phyloP scores from a whole-genome alignment of 2,329 filamentous ascomycete genomes.

The Hypoxylon sp. region DNA sequence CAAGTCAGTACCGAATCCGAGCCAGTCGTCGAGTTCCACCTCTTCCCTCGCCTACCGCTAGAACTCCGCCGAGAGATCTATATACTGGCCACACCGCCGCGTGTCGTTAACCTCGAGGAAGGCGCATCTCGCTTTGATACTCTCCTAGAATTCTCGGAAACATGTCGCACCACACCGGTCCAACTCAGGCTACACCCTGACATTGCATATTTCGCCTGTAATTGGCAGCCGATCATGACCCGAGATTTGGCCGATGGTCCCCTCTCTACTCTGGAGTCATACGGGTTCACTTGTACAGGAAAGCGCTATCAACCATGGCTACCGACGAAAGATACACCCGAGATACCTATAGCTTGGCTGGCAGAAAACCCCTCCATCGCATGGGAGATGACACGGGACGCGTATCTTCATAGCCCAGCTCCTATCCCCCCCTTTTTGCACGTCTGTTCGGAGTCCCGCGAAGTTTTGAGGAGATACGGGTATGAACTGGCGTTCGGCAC shows the following conservation, averaged over 20 bases:
- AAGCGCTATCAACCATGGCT: slow-evolving; percentile 30
- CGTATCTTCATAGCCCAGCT: slow-evolving; percentile 34
- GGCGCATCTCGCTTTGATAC: too few relatives aligned
- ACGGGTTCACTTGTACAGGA: slow-evolving; percentile 23
- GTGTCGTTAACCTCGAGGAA: slow-evolving; percentile 38
- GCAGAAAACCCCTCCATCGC: slow-evolving; percentile 18
- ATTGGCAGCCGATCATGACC: slow-evolving; percentile 29
- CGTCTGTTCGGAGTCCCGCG: slow-evolving; percentile 48
- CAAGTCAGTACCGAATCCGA: not conserved
- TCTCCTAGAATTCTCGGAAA: too few relatives aligned
- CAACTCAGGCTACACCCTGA: slow-evolving; percentile 36
- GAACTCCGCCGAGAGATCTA: slow-evolving; percentile 41
- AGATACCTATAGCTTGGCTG: slow-evolving; percentile 28
- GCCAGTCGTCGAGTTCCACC: slow-evolving; percentile 22
- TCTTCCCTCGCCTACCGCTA: slow-evolving; percentile 30
- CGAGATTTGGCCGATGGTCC: too few relatives aligned
- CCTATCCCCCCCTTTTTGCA: slow-evolving; percentile 46
- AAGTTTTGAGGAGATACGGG: slow-evolving; percentile 29
- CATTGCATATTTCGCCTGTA: slow-evolving; percentile 34
- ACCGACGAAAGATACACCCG: slow-evolving; percentile 26
- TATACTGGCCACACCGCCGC: slow-evolving; percentile 37
- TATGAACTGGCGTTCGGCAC: slow-evolving; percentile 42
- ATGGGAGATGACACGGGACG: slow-evolving; percentile 34
- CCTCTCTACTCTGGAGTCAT: slow-evolving; percentile 19
- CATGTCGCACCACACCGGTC: slow-evolving; percentile 18